phyloP scores from a whole-genome alignment of 1,284 basidiomycete genomes.

The Sanghuangporus sanghuang region DNA sequence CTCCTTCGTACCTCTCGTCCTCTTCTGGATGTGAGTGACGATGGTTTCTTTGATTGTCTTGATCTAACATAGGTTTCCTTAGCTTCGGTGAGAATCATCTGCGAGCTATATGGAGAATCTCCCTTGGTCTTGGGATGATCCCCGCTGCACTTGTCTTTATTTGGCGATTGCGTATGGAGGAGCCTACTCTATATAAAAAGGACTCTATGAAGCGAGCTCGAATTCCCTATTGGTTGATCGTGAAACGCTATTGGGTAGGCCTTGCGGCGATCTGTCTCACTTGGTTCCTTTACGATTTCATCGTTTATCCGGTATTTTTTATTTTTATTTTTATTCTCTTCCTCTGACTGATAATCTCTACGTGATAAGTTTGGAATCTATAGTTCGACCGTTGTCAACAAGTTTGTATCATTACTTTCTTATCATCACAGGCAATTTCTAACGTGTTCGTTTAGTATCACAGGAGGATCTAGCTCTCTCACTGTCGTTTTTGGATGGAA shows the following conservation, averaged over 20 bases:
- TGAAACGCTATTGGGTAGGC: slow-evolving; percentile 76
- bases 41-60: not conserved
- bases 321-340: slow-evolving; percentile 1
- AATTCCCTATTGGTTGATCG: slow-evolving; percentile 75
- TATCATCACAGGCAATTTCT: not conserved
- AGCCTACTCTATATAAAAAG: slow-evolving; percentile 67
- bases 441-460: slow-evolving; percentile 40
- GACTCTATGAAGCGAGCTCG: slow-evolving; percentile 68
- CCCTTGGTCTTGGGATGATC: slow-evolving; percentile 82
- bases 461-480: slow-evolving; percentile 45
- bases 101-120: slow-evolving; percentile 82
- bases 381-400: slow-evolving; percentile 71
- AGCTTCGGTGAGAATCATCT: slow-evolving; percentile 79
- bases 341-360: not conserved
- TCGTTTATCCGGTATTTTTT: slow-evolving; percentile 44
- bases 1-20: slow-evolving; percentile 79
- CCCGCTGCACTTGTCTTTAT: slow-evolving; percentile 79
- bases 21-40: slow-evolving; percentile 73
- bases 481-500: slow-evolving; percentile 70
- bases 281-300: slow-evolving; percentile 87
- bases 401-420: slow-evolving; percentile 32
- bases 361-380: slow-evolving; percentile 71
- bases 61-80: not conserved
- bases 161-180: slow-evolving; percentile 85
- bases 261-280: slow-evolving; percentile 65